Conservation (phyloP, 1,139 yeast genomes). For the Debaryomyces fabryi region DNA sequence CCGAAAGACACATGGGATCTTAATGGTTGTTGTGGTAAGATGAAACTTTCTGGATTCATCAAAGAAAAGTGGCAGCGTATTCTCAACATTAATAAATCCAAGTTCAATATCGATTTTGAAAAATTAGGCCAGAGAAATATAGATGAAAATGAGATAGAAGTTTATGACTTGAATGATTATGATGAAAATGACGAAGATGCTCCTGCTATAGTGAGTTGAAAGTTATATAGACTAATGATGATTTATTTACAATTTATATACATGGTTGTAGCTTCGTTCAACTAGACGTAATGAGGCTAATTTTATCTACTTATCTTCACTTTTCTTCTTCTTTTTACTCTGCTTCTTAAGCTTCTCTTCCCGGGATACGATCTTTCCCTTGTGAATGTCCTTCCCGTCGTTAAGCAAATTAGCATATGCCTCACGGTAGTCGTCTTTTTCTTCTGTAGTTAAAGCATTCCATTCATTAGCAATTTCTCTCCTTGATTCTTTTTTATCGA, state of each 20-base stretch:
- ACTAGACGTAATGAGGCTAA: background rate
- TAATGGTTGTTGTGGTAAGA: slow-evolving; percentile 23
- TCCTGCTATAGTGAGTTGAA: slow-evolving; percentile 25
- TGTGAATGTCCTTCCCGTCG: slow-evolving; percentile 33
- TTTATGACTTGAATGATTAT: slow-evolving; percentile 23
- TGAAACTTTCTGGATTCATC: slow-evolving; percentile 25
- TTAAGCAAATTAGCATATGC: slow-evolving; percentile 33
- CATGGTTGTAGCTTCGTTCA: background rate
- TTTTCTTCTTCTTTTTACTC: slow-evolving; percentile 9
- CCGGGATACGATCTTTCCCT: slow-evolving; percentile 31
- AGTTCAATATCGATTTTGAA: slow-evolving; percentile 22
- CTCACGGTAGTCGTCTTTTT: slow-evolving; percentile 26
- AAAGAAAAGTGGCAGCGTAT: slow-evolving; percentile 22
- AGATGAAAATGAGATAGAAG: slow-evolving; percentile 26
- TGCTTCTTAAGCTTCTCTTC: slow-evolving; percentile 20
- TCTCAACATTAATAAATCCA: slow-evolving; percentile 12
- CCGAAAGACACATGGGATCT: slow-evolving; percentile 13
- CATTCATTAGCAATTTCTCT: slow-evolving; percentile 26
- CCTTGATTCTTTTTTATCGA: slow-evolving; percentile 19
- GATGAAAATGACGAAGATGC: slow-evolving; percentile 34
- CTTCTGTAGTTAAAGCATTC: slow-evolving; percentile 28
- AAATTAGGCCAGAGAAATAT: background rate
- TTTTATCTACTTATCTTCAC: background rate
- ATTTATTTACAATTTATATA: background rate
- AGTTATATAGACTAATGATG: background rate